Evolutionary conservation across 1,284 basidiomycete genomes (phyloP).

Genomic region (Coniferiporia sulphurascens): DNA sequence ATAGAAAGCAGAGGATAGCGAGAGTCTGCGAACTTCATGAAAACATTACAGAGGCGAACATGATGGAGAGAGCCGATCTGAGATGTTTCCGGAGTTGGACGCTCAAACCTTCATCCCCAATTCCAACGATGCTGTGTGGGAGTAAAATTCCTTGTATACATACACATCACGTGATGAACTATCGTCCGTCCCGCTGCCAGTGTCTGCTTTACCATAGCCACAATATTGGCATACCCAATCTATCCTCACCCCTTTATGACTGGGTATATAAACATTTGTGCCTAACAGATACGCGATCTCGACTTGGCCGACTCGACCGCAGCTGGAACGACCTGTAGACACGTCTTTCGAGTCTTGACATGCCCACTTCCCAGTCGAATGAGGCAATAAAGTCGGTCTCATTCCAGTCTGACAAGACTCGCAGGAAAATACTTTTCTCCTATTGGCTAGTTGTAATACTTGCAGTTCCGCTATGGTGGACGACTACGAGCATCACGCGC

Average conservation of each 20-base stretch:
- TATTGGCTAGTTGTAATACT: slow-evolving; percentile 75
- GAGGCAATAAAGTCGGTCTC: slow-evolving; percentile 31
- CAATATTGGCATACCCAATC: neutral
- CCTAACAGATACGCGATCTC: too few species aligned
- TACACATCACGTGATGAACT: too few species aligned
- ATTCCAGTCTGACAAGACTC: slow-evolving; percentile 44
- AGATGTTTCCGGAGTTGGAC: neutral
- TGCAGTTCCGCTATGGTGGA: slow-evolving; percentile 85
- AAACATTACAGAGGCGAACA: neutral
- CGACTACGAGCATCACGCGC: slow-evolving; percentile 80
- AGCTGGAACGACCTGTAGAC: too few species aligned
- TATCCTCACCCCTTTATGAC: neutral
- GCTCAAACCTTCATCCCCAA: neutral
- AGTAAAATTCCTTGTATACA: neutral
- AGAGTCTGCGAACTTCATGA: neutral
- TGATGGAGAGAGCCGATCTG: slow-evolving; percentile 5
- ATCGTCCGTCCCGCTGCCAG: too few species aligned
- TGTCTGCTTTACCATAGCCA: too few species aligned
- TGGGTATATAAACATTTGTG: neutral
- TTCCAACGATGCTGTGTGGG: neutral
- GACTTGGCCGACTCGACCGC: too few species aligned
- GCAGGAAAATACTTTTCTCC: slow-evolving; percentile 57
- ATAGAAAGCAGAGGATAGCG: neutral
- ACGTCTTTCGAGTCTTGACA: neutral
- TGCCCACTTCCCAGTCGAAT: neutral